Evolutionary conservation across 192 early-diverging fungal species (phyloP), one percentile per base, ranked within the genome.

Genomic region (Coemansia sp.): DNA sequence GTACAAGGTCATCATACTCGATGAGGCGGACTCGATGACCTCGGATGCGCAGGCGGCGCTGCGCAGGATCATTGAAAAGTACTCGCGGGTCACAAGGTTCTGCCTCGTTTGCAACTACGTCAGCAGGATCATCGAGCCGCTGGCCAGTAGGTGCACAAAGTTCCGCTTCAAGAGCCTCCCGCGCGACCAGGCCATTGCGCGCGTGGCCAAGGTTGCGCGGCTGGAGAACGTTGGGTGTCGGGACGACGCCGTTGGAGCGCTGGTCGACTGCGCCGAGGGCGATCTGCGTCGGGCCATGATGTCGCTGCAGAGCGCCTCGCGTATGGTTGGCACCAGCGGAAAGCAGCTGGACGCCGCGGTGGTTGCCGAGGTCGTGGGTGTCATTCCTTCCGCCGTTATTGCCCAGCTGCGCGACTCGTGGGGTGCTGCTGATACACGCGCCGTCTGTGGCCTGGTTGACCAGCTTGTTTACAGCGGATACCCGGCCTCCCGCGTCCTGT

Each of bases 11-110:
- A 85, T 98, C 40, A 96, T 98, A 68, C 85, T 98, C 46, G 97
- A 99, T 69, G 97, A 99, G 78, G 97, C 97, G 0, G 97, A 99
- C 77, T 94, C 93, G 1, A 94, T 99, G 95, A 99, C 97, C 2
- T 64, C 77, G 1, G 95, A 98, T 70, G 97, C 97, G 0, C 97
- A 99, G 70, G 87, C 92, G 2, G 97, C 97, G 12, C 78, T 99
- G 51, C 81, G 97, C 22, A 83, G 97, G 46, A 95, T 91, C 45
- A 98, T 99, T 89, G 97, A 99, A 70, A 93, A 89, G 16, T 97
- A 96, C 71, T 94, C 95, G 22, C 88, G 90, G 49, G 86, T 93
- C 17, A 98, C 95, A 1, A 87, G 97, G 32, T 98, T 99, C 72
- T 99, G 97, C 65, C 71, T 99, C 25, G 93, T 99, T 57, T 84